These are phyloP conservation scores for Pythium chondricola DNA, from an alignment of 352 stramenopile species.

Conservation along the genomic window DNA sequence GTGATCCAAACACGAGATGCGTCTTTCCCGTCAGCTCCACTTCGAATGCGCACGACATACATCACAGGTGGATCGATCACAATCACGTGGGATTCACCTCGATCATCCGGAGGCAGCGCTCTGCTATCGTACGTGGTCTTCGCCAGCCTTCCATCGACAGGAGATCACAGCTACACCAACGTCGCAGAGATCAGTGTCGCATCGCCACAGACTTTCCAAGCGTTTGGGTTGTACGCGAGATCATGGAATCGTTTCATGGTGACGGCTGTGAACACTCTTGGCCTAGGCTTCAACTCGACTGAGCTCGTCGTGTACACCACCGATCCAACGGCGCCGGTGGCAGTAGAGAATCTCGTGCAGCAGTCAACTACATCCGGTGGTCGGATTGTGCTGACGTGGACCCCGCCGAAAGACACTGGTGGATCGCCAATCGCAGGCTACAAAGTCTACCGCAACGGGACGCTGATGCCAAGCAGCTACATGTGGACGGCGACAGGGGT, in stretches of 20 bases:
- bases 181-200: slow-evolving; percentile 11
- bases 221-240: slow-evolving; percentile 24
- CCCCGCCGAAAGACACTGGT: slow-evolving; percentile 29
- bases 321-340: slow-evolving; percentile 19
- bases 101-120: slow-evolving; percentile 26
- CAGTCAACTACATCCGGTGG: slow-evolving; percentile 29
- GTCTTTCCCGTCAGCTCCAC: slow-evolving; percentile 34
- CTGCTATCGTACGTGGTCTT: slow-evolving; percentile 34
- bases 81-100: slow-evolving; percentile 37
- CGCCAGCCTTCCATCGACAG: not conserved
- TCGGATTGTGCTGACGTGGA: slow-evolving; percentile 31
- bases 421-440: slow-evolving; percentile 34
- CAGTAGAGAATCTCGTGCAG: slow-evolving; percentile 28
- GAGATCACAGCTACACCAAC: slow-evolving; percentile 2
- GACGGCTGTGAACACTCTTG: slow-evolving; percentile 30
- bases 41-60: slow-evolving; percentile 18
- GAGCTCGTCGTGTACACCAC: slow-evolving; percentile 26
- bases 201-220: slow-evolving; percentile 4
- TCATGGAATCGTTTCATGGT: slow-evolving; percentile 31
- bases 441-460: slow-evolving; percentile 29
- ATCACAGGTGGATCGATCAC: slow-evolving; percentile 36
- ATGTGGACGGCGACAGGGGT: not conserved
- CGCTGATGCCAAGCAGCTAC: slow-evolving; percentile 5
- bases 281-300: slow-evolving; percentile 29
- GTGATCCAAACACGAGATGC: slow-evolving; percentile 28